Base-by-base conservation (phyloP, 2,329 filamentous ascomycete genomes). In the Scedosporium boydii region DNA sequence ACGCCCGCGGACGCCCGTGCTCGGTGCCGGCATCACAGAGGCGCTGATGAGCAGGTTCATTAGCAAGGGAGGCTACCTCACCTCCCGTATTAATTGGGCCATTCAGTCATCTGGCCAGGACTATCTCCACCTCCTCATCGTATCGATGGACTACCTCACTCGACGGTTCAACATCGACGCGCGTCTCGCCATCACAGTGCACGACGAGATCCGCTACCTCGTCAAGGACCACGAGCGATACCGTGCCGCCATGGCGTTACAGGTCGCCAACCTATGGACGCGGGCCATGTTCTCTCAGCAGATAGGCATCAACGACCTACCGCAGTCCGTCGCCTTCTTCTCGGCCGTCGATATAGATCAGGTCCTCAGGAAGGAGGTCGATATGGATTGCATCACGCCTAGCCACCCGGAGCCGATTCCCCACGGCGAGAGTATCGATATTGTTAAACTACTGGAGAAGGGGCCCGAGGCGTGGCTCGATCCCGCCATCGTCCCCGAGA, bases 21-120 rank as follows among this genome's bases (percentile, higher is more conserved):
- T 99, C 3, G 95, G 91, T 3, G 95, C 95, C 9, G 93, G 93
- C 16, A 99, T 99, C 67, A 99, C 95, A 0, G 92, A 99, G 76
- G 95, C 96, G 0, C 78, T 99, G 21, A 96, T 96, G 88, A 82
- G 87, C 61, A 87, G 90, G 16, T 96, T 89, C 70, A 87, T 99
- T 69, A 90, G 84, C 74, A 95, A 91, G 70, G 92, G 93, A 42
- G 91, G 88, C 23, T 99, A 96, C 76, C 88, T 99, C 77, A 97
- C 95, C 1, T 96, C 90, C 18, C 88, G 96, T 41, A 98, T 99
- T 76, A 99, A 99, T 72, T 99, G 95, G 95, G 95, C 95, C 3
- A 98, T 99, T 68, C 95, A 99, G 70, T 97, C 93, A 0, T 96
- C 91, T 0, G 95, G 96, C 4, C 93, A 98, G 3, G 96, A 99